Evolutionary conservation across 176 grass and related monocot species (phyloP).

Genomic region (Puccinellia tenuiflora): DNA sequence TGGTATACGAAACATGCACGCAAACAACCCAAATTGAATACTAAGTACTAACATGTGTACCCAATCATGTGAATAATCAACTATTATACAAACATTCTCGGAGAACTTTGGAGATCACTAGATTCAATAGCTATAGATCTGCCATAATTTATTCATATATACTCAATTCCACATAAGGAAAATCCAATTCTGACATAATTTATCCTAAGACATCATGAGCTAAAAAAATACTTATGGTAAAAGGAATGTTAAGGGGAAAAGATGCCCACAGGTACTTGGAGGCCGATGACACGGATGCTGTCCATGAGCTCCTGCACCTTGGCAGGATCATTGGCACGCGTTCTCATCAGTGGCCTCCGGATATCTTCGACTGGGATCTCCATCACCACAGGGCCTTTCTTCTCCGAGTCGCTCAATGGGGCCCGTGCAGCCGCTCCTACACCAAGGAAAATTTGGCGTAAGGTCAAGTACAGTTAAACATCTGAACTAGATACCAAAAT

Average conservation of each 20-base stretch:
- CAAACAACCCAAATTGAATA: not conserved
- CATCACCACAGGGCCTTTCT: conserved; percentile 65
- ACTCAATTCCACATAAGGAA: not conserved
- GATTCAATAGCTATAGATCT: not conserved
- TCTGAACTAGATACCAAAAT: not conserved
- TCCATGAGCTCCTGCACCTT: conserved; percentile 95
- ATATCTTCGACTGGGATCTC: conserved; percentile 81
- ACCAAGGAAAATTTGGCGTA: not conserved
- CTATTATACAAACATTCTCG: not conserved
- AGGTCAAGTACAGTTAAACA: not conserved
- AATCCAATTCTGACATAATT: not conserved
- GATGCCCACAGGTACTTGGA: conserved; percentile 75
- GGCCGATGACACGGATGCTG: conserved; percentile 73
- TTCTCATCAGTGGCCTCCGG: conserved; percentile 76
- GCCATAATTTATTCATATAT: not conserved
- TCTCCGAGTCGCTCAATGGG: conserved; percentile 29
- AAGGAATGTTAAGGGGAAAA: conserved; percentile 12
- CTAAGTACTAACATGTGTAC: not conserved
- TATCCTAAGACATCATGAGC: not conserved
- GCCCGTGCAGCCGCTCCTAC: conserved; percentile 23
- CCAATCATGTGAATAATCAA: not conserved
- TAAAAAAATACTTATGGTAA: not conserved
- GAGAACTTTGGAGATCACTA: not conserved
- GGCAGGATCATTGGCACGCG: conserved; percentile 63
- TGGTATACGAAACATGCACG: not conserved